Conservation (phyloP, 2,329 filamentous ascomycete genomes). For the Ophiostoma perfectum region DNA sequence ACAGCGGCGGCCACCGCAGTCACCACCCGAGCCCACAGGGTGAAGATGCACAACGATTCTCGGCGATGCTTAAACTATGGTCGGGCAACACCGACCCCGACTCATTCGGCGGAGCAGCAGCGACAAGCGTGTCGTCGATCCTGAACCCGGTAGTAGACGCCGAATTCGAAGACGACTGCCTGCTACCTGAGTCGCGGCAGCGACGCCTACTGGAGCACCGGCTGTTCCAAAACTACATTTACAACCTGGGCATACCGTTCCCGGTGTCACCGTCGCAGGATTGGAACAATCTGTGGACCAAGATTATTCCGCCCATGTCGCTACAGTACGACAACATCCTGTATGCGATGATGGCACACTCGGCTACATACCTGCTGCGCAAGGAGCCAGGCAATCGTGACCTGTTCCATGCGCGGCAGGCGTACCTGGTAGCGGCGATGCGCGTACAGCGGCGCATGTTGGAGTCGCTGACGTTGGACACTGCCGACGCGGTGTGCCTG, state of each 20-base stretch:
- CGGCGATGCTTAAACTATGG: conserved; percentile 23
- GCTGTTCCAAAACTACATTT: conserved; percentile 30
- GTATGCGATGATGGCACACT: conserved; percentile 28
- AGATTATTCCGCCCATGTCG: conserved; percentile 26
- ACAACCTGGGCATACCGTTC: conserved; percentile 25
- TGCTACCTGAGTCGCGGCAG: conserved; percentile 28
- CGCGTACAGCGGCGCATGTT: conserved; percentile 30
- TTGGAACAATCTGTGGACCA: conserved; percentile 28
- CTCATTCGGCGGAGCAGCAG: not conserved
- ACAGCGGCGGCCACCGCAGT: not conserved
- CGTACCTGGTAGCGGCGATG: conserved; percentile 30
- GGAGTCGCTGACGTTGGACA: conserved; percentile 26
- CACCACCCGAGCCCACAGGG: conserved; percentile 10
- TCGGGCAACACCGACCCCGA: conserved; percentile 18
- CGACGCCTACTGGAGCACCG: conserved; percentile 31
- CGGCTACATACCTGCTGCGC: conserved; percentile 29
- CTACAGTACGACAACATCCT: conserved; percentile 29
- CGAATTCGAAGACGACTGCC: conserved; percentile 18
- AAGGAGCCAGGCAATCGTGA: conserved; percentile 24
- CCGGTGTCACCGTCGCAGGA: conserved; percentile 24
- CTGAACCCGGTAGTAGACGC: conserved; percentile 8
- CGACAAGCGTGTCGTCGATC: conserved; percentile 2
- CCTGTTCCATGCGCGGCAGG: conserved; percentile 29
- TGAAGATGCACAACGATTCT: conserved; percentile 16
- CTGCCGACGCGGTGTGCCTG: conserved; percentile 30